Percentiles rank a stretch among this genome's conserved stretches.
Conservation (phyloP, 805 yeast genomes). For the Ogataea pignaliae region DNA sequence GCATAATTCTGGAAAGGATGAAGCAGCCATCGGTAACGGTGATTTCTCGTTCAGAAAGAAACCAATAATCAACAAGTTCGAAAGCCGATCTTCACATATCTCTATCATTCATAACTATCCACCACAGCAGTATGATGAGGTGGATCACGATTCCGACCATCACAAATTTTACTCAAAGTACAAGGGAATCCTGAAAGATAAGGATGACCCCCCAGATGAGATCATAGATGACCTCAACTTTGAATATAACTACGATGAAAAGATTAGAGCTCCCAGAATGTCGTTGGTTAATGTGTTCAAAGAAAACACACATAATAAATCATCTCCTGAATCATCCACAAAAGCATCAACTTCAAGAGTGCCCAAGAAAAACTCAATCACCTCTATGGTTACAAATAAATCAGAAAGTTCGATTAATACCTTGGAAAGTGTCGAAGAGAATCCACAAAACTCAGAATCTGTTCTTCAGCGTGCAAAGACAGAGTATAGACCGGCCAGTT, state of each 20-base stretch:
- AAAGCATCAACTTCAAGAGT: neutral
- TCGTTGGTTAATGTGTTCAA: conserved; percentile 27
- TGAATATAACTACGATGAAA: conserved; percentile 45
- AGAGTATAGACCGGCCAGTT: conserved; percentile 41
- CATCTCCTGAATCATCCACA: neutral
- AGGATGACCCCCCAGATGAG: conserved; percentile 27
- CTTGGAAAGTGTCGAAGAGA: conserved; percentile 17
- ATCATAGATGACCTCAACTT: conserved; percentile 23
- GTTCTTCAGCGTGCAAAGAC: neutral
- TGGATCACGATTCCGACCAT: conserved; percentile 28
- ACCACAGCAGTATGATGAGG: conserved; percentile 26
- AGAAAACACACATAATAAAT: conserved; percentile 5
- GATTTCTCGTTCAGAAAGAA: conserved; percentile 29
- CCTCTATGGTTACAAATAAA: conserved; percentile 5
- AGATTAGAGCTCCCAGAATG: conserved; percentile 53
- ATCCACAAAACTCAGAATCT: neutral
- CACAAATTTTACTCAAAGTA: conserved; percentile 26
- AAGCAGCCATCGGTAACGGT: neutral
- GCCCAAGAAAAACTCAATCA: conserved; percentile 5
- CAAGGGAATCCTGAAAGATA: conserved; percentile 27
- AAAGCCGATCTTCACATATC: conserved; percentile 24
- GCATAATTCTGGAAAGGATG: no score
- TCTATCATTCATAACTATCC: conserved; percentile 26
- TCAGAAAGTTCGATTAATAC: conserved; percentile 13
- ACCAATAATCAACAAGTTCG: conserved; percentile 16